Conservation (phyloP, 2,329 filamentous ascomycete species). For the Volutella citrinella region DNA sequence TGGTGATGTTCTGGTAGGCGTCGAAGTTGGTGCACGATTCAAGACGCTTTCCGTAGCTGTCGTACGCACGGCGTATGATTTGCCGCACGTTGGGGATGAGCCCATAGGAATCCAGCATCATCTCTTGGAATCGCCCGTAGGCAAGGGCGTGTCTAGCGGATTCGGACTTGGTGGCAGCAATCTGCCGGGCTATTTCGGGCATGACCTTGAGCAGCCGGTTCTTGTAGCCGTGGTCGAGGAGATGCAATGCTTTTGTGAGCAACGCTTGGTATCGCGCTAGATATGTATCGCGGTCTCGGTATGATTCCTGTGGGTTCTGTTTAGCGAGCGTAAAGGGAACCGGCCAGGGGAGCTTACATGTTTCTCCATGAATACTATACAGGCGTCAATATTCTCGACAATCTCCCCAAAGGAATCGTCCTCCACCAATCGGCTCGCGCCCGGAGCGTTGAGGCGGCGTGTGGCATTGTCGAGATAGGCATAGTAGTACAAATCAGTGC, state of each 20-base stretch:
- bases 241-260: conserved; percentile 63
- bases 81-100: conserved; percentile 55
- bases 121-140: conserved; percentile 58
- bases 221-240: conserved; percentile 57
- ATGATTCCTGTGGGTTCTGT: conserved; percentile 58
- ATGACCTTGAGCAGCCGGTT: conserved; percentile 51
- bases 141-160: conserved; percentile 58
- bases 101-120: conserved; percentile 54
- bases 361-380: conserved; percentile 85
- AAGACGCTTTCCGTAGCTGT: conserved; percentile 46
- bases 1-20: conserved; percentile 52
- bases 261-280: conserved; percentile 83
- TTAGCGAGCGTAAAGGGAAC: no score
- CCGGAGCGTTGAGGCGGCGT: conserved; percentile 84
- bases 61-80: conserved; percentile 50
- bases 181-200: conserved; percentile 52
- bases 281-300: conserved; percentile 85
- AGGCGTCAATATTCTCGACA: conserved; percentile 81
- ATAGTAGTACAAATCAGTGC: conserved; percentile 91
- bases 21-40: conserved; percentile 42
- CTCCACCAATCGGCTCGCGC: conserved; percentile 81
- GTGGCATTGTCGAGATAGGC: conserved; percentile 90
- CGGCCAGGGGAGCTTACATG: conserved; percentile 56
- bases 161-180: conserved; percentile 54
- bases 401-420: conserved; percentile 85